phyloP scores from a whole-genome alignment of 306 rosid genomes.

The Potentilla sterilis region DNA sequence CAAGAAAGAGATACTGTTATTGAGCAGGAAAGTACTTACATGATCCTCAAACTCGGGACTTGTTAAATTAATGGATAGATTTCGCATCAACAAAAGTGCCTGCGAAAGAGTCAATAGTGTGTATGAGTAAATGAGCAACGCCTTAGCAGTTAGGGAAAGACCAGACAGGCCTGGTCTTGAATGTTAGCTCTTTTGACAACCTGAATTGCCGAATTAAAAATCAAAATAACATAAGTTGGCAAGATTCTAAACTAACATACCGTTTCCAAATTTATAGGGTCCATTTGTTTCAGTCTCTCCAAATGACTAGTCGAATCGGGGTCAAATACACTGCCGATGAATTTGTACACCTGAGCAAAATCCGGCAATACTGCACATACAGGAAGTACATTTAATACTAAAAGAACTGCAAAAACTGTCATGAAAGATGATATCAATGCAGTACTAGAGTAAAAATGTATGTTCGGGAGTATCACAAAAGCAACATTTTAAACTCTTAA shows the following conservation, averaged over 20 bases:
- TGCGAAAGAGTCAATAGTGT: conserved; percentile 35
- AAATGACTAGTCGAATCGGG: conserved; percentile 61
- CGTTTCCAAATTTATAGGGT: conserved; percentile 77
- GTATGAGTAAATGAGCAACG: conserved; percentile 2
- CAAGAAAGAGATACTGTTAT: background rate
- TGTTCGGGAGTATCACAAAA: background rate
- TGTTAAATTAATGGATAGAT: conserved; percentile 67
- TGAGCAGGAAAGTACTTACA: conserved; percentile 46
- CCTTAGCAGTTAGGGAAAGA: background rate
- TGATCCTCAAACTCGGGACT: conserved; percentile 78
- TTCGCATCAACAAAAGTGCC: conserved; percentile 77
- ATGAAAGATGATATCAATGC: conserved; percentile 5
- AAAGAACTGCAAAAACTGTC: conserved; percentile 18
- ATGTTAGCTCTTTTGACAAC: background rate
- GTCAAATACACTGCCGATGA: conserved; percentile 86
- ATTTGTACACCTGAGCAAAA: conserved; percentile 76
- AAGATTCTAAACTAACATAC: conserved; percentile 40
- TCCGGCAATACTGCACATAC: conserved; percentile 70
- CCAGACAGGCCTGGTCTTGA: background rate
- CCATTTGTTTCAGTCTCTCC: conserved; percentile 73
- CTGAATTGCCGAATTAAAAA: background rate
- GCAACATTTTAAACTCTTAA: background rate
- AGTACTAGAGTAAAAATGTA: background rate
- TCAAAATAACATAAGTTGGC: conserved; percentile 2
- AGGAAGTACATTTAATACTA: conserved; percentile 22